These are phyloP conservation scores for Pisolithus albus DNA, from an alignment of 768 basidiomycete species.

Conservation along the genomic window DNA sequence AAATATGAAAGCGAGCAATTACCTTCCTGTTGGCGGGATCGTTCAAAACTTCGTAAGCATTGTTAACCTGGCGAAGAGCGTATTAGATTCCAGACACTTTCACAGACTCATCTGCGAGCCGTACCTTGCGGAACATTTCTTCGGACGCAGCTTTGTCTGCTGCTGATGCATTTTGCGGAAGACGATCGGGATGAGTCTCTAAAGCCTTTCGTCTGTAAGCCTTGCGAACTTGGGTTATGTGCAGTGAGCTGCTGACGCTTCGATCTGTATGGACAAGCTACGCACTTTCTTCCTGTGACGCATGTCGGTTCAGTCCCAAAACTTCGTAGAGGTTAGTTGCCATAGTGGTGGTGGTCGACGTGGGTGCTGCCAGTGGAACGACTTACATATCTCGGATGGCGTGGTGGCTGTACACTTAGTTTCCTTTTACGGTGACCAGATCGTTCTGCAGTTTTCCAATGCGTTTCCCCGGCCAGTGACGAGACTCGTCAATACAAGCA, in stretches of 20 bases:
- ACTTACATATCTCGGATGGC: too few species aligned
- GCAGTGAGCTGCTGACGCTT: conserved; percentile 4
- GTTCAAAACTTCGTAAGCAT: conserved; percentile 70
- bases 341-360: conserved; percentile 30
- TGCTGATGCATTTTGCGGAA: conserved; percentile 47
- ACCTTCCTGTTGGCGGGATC: conserved; percentile 55
- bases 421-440: not conserved
- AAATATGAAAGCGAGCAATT: conserved; percentile 9
- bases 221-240: conserved; percentile 48
- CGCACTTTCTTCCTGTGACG: conserved; percentile 59
- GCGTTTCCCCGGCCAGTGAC: not conserved
- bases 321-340: conserved; percentile 58
- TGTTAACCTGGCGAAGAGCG: conserved; percentile 46
- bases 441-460: not conserved
- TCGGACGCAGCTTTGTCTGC: conserved; percentile 55
- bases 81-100: conserved; percentile 11
- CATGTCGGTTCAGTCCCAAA: conserved; percentile 47
- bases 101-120: conserved; percentile 25
- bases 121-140: conserved; percentile 46
- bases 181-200: conserved; percentile 70
- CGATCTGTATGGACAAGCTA: conserved; percentile 7
- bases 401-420: conserved; percentile 16
- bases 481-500: conserved; percentile 14
- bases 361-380: too few species aligned
- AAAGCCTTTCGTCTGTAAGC: conserved; percentile 73